phyloP scores from a whole-genome alignment of 768 basidiomycete genomes.

The Xerocomellus amylosporus region DNA sequence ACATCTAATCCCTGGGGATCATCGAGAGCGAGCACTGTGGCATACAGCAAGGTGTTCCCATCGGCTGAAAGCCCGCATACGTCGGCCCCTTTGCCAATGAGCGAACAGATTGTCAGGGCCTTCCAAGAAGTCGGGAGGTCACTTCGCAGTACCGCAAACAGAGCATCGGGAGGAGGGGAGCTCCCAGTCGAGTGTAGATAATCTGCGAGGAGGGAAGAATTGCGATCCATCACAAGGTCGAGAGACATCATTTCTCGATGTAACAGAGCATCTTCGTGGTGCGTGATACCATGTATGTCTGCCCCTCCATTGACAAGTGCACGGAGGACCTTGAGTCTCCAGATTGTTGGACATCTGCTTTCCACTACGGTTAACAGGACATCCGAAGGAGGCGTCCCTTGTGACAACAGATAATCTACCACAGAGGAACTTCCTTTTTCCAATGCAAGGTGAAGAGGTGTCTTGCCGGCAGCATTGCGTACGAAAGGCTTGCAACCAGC shows the following conservation, averaged over 20 bases:
- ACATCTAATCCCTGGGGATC: neutral
- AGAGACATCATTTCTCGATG: neutral
- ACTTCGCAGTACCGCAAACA: neutral
- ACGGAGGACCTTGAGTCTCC: no score
- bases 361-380: neutral
- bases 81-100: neutral
- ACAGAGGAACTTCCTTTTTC: neutral
- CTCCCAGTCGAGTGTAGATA: neutral
- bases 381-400: neutral
- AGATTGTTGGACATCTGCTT: neutral
- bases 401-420: neutral
- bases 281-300: neutral
- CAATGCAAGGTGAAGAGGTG: neutral
- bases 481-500: neutral
- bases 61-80: neutral
- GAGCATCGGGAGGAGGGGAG: neutral
- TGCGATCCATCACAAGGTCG: neutral
- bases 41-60: neutral
- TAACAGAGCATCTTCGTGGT: neutral
- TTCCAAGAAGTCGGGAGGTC: neutral
- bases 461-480: neutral
- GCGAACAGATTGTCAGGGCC: neutral
- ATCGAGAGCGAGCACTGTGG: neutral
- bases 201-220: neutral
- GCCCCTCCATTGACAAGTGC: neutral